Percentiles rank a stretch among this genome's conserved stretches.
phyloP scores from a whole-genome alignment of 2,329 filamentous ascomycete genomes.

The Colletotrichum lindemuthianum region DNA sequence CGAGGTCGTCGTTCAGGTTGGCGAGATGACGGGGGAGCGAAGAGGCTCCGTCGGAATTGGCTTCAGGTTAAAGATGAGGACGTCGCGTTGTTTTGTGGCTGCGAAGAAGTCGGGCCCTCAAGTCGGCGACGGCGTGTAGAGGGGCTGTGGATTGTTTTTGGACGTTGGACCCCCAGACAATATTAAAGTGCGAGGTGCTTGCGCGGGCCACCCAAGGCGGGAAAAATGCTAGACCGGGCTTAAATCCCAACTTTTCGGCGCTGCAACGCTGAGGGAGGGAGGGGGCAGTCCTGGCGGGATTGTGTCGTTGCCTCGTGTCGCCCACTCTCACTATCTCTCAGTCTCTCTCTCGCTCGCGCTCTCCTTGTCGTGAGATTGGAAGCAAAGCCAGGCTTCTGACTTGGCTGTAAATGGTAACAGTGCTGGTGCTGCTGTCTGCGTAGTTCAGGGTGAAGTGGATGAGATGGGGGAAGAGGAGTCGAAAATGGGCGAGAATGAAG shows the following conservation, averaged over 20 bases:
- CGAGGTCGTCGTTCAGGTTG: conserved; percentile 8
- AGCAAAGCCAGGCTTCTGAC: too few relatives aligned
- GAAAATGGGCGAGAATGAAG: conserved; percentile 35
- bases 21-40: conserved; percentile 16
- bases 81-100: conserved; percentile 32
- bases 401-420: background rate
- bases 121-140: conserved; percentile 27
- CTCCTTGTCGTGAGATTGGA: too few relatives aligned
- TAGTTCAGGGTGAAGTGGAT: conserved; percentile 32
- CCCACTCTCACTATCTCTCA: too few relatives aligned
- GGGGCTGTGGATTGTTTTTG: conserved; percentile 25
- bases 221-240: conserved; percentile 10
- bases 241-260: conserved; percentile 21
- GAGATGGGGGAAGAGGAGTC: conserved; percentile 34
- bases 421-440: conserved; percentile 12
- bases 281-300: conserved; percentile 1
- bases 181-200: conserved; percentile 16
- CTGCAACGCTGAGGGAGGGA: conserved; percentile 22
- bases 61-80: conserved; percentile 11
- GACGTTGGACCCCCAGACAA: conserved; percentile 11
- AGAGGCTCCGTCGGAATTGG: conserved; percentile 12
- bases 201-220: conserved; percentile 17
- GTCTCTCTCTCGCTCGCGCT: too few relatives aligned
- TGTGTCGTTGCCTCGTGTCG: conserved; percentile 3
- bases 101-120: conserved; percentile 14